Evolutionary conservation across 306 rosid species (phyloP), one percentile per base, ranked within the genome.

Genomic region (Casuarina glauca): DNA sequence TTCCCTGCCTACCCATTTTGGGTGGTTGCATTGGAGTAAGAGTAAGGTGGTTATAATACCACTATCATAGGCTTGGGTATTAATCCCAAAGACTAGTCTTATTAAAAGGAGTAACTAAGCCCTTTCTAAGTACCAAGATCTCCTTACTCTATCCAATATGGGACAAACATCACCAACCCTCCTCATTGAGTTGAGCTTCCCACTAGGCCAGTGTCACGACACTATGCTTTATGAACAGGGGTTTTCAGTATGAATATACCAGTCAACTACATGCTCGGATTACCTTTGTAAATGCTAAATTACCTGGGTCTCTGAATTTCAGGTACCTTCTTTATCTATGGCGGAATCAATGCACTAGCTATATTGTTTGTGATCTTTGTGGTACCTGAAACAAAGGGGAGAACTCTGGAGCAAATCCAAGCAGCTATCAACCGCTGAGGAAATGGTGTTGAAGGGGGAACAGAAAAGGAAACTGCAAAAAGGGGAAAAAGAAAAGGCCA

Each of bases 331-430:
- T 38, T 90, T 83, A 89, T 94, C 49, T 94, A 87, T 76, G 97
- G 87, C 16, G 92, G 85, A 49, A 79, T 90, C 80, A 94, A 94
- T 73, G 90, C 81, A 53, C 81, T 89, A 60, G 91, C 88, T n/a
- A 73, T 94, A 74, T 43, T 87, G 83, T 94, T 94, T 84, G 85
- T 94, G 74, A 71, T 75, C 76, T 36, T 74, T 12, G 82, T 61
- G 12, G 98, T 94, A 64, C 98, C 97, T n/a, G 96, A 92, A 87
- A 94, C 98, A 52, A 94, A 92, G 80, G 97, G 96, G 41, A 89
- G 83, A 80, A 89, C 97, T 79, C 86, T 94, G 82, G 98, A 94
- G 89, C 88, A 92, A 82, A 76, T 94, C 81, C 97, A 94, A 88
- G 92, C 92, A 70, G 84, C 85, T 63, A 90, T 94, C 74, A 94